phyloP scores from a whole-genome alignment of 129 eudicot genomes.

The Kitagawia praeruptora region DNA sequence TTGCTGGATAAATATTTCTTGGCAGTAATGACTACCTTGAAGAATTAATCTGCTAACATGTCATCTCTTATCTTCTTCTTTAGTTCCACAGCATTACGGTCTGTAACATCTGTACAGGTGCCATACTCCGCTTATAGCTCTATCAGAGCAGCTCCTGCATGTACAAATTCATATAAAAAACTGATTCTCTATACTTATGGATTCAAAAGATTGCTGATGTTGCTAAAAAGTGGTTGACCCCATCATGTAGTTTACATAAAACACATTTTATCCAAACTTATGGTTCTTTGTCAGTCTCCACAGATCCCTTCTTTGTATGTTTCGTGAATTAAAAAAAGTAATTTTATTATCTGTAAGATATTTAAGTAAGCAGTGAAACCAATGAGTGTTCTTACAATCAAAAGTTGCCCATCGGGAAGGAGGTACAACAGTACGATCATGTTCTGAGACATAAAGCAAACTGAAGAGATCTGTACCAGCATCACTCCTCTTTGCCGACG shows the following conservation, averaged over 20 bases:
- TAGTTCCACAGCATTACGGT: too few species aligned
- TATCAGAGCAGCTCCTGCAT: constrained; percentile 4
- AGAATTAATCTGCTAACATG: too few species aligned
- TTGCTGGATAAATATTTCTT: too few species aligned
- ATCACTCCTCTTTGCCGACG: constrained; percentile 22
- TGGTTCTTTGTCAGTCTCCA: background rate
- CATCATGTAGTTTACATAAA: too few species aligned
- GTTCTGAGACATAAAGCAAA: constrained; percentile 33
- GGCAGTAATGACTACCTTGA: too few species aligned
- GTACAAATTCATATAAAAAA: background rate
- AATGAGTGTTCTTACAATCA: constrained; percentile 34
- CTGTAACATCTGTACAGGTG: background rate
- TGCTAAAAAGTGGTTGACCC: background rate
- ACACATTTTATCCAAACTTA: background rate
- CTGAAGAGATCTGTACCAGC: constrained; percentile 36
- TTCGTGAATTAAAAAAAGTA: background rate
- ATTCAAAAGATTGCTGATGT: background rate
- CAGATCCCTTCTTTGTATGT: background rate
- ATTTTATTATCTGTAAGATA: background rate
- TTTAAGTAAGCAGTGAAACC: background rate
- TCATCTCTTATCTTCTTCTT: too few species aligned
- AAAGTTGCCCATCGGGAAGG: constrained; percentile 59
- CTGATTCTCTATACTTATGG: background rate
- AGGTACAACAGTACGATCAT: constrained; percentile 40
- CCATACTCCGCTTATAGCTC: constrained; percentile 1